A percentile compares a stretch with the other conserved stretches of the same genome.
phyloP scores from a whole-genome alignment of 768 basidiomycete species.

The Russula brevipes region DNA sequence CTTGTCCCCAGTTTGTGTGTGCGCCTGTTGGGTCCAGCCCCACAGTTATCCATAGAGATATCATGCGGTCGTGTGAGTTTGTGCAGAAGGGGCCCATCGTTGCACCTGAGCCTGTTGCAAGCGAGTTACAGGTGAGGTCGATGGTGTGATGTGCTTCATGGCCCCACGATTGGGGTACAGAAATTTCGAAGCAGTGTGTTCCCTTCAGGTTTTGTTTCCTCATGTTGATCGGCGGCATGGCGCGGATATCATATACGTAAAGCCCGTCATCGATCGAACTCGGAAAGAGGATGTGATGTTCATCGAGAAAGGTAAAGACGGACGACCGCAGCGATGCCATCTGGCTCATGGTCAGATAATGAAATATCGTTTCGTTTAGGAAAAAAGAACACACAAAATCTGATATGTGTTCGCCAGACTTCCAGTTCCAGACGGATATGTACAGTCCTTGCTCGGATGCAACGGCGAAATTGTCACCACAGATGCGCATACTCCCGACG shows the following conservation, averaged over 20 bases:
- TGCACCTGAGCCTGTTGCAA: not conserved
- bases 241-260: slow-evolving; percentile 9
- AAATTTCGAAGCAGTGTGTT: slow-evolving; percentile 15
- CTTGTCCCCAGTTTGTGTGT: not conserved
- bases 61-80: not conserved
- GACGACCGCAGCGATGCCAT: slow-evolving; percentile 3
- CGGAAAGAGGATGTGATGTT: slow-evolving; percentile 15
- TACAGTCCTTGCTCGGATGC: slow-evolving; percentile 12
- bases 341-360: not conserved
- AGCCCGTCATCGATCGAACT: slow-evolving; percentile 5
- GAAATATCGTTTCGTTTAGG: too few species aligned
- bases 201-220: slow-evolving; percentile 2
- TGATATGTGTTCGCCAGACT: slow-evolving; percentile 8
- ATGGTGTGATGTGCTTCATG: not conserved
- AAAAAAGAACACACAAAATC: slow-evolving; percentile 9
- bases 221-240: slow-evolving; percentile 6
- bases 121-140: slow-evolving; percentile 1
- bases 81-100: not conserved
- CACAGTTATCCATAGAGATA: not conserved
- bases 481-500: slow-evolving; percentile 9
- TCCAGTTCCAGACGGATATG: slow-evolving; percentile 15
- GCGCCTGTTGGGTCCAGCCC: not conserved
- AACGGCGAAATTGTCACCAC: slow-evolving; percentile 1
- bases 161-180: not conserved
- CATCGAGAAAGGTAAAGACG: slow-evolving; percentile 7